Percentiles rank a stretch among this genome's conserved stretches.
These are phyloP conservation scores for Rhododendron henanense DNA, from an alignment of 148 eudicot genomes.

Conservation along the genomic window DNA sequence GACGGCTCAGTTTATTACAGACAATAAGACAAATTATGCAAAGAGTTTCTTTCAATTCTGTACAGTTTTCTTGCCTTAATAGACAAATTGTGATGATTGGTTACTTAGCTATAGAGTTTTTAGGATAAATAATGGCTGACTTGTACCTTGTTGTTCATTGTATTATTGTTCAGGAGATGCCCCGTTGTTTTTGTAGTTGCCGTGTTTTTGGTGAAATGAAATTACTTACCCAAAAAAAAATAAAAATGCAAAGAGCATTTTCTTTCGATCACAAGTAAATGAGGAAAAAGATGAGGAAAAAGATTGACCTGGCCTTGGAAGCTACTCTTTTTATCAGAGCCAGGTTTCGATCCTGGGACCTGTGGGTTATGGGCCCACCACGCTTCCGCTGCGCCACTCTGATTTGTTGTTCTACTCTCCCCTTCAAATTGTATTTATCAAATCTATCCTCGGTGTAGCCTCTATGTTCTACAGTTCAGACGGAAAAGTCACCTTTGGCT, in stretches of 20 bases:
- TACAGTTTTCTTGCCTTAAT: too few species aligned
- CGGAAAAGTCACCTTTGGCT: background rate
- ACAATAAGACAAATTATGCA: background rate
- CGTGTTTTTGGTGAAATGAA: too few species aligned
- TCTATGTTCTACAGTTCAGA: background rate
- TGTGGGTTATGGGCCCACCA: conserved; percentile 18
- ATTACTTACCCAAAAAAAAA: too few species aligned
- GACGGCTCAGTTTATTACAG: too few species aligned
- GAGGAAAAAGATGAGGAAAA: background rate
- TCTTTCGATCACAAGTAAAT: too few species aligned
- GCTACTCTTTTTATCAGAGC: background rate
- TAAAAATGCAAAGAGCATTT: too few species aligned
- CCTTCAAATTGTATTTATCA: background rate
- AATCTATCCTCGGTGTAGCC: background rate
- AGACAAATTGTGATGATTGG: too few species aligned
- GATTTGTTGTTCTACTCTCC: background rate
- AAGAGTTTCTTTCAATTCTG: background rate
- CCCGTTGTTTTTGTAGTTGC: too few species aligned
- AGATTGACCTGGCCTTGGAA: background rate
- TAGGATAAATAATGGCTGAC: too few species aligned
- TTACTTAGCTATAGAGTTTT: too few species aligned
- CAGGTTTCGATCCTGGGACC: conserved; percentile 18
- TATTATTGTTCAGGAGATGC: too few species aligned
- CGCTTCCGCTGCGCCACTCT: conserved; percentile 18
- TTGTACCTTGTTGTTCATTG: too few species aligned